Percentiles rank a stretch among this genome's conserved stretches.
phyloP scores from a whole-genome alignment of 2,329 filamentous ascomycete species.

The Fusarium denticulatum region DNA sequence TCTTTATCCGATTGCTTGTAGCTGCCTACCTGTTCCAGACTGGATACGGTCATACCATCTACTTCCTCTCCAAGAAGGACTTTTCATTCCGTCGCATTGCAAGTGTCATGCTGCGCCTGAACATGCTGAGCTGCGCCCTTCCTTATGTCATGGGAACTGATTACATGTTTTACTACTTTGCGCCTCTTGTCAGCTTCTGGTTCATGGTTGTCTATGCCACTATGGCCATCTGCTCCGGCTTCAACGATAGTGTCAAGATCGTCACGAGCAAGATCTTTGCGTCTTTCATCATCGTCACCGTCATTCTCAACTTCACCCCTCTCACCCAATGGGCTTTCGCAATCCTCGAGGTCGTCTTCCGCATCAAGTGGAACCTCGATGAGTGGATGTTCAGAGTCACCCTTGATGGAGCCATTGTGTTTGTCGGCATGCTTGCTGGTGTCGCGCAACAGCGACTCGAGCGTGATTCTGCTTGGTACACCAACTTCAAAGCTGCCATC shows the following conservation, averaged over 20 bases:
- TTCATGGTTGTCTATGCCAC: constrained; percentile 67
- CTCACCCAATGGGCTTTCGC: constrained; percentile 34
- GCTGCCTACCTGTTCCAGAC: constrained; percentile 71
- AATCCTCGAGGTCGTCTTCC: constrained; percentile 53
- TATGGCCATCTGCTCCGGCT: constrained; percentile 52
- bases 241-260: constrained; percentile 55
- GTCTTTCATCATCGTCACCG: constrained; percentile 52
- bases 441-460: constrained; percentile 39
- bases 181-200: constrained; percentile 69
- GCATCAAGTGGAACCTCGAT: constrained; percentile 58
- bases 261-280: constrained; percentile 59
- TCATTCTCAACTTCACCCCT: constrained; percentile 24
- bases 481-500: constrained; percentile 35
- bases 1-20: constrained; percentile 63
- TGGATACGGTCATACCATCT: constrained; percentile 69
- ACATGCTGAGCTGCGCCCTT: constrained; percentile 63
- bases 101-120: constrained; percentile 65
- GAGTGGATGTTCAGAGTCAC: constrained; percentile 62
- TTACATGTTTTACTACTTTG: constrained; percentile 65
- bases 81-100: constrained; percentile 64
- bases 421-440: constrained; percentile 61
- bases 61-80: constrained; percentile 65
- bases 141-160: constrained; percentile 65
- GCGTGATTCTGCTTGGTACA: constrained; percentile 29
- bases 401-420: constrained; percentile 66